Evolutionary conservation across 176 grass and related monocot genomes (phyloP).

Genomic region (Carex littledalei): DNA sequence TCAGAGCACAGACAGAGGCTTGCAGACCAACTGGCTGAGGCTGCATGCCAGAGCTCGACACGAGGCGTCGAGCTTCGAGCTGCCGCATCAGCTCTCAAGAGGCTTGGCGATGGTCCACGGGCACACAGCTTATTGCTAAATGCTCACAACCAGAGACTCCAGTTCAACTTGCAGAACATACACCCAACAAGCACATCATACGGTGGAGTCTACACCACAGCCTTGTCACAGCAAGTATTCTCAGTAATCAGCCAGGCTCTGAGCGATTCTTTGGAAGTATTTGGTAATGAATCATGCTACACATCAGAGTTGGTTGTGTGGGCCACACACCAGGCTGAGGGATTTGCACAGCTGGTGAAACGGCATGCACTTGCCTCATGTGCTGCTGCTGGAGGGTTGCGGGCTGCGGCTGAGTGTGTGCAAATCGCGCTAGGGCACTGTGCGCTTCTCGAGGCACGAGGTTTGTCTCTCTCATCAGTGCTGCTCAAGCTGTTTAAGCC

Average conservation of each 20-base stretch:
- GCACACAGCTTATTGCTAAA: conserved; percentile 78
- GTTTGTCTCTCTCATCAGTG: conserved; percentile 72
- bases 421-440: conserved; percentile 91
- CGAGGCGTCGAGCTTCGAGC: conserved; percentile 91
- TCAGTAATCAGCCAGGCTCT: conserved; percentile 84
- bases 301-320: conserved; percentile 87
- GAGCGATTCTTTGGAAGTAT: conserved; percentile 85
- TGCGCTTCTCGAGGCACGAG: conserved; percentile 76
- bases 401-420: conserved; percentile 90
- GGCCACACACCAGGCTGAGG: conserved; percentile 65
- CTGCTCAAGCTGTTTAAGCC: conserved; percentile 80
- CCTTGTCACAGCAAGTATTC: conserved; percentile 90
- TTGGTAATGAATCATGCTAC: conserved; percentile 80
- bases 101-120: conserved; percentile 88
- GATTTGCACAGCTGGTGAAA: conserved; percentile 73
- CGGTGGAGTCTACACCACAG: conserved; percentile 85
- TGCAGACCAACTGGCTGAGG: conserved; percentile 88
- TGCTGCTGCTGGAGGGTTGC: conserved; percentile 88
- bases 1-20: conserved; percentile 73
- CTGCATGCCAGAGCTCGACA: conserved; percentile 85
- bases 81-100: conserved; percentile 90
- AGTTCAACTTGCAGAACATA: conserved; percentile 91
- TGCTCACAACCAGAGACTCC: conserved; percentile 89
- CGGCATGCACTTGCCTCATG: conserved; percentile 84
- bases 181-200: conserved; percentile 92